Evolutionary conservation across 345 rosid genomes (phyloP).

Genomic region (Aurinia saxatilis): DNA sequence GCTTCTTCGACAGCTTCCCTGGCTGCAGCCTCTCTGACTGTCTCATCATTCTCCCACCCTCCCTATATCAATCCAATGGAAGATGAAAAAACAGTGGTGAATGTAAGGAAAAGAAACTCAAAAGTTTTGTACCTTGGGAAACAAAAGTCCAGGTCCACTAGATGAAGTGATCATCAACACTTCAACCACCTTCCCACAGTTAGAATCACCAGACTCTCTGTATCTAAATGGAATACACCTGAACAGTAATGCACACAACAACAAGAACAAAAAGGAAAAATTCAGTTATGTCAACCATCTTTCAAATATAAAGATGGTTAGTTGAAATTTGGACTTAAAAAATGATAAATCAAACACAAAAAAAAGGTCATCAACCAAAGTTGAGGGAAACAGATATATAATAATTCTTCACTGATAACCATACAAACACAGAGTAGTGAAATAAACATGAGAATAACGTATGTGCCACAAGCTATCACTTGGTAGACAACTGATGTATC

Average conservation of each 20-base stretch:
- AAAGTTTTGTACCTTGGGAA: constrained; percentile 59
- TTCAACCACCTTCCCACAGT: constrained; percentile 47
- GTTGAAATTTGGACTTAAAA: too few species aligned
- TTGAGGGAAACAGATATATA: background rate
- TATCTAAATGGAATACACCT: constrained; percentile 78
- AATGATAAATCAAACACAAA: too few species aligned
- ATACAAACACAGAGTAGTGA: too few species aligned
- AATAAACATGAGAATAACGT: too few species aligned
- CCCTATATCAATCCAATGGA: constrained; percentile 31
- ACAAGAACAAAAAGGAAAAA: too few species aligned
- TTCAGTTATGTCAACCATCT: too few species aligned
- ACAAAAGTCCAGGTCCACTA: constrained; percentile 80
- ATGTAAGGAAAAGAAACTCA: background rate
- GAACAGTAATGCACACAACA: background rate
- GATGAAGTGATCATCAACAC: constrained; percentile 83
- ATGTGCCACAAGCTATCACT: too few species aligned
- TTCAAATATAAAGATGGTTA: too few species aligned
- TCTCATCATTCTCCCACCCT: constrained; percentile 84
- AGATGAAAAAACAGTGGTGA: too few species aligned
- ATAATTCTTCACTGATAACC: too few species aligned
- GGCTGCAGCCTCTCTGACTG: constrained; percentile 63
- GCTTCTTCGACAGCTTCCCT: constrained; percentile 88
- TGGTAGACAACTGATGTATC: too few species aligned
- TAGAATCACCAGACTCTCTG: constrained; percentile 30
- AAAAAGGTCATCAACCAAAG: too few species aligned